Base-by-base conservation (phyloP, 768 basidiomycete species). In the Kwoniella europaea region DNA sequence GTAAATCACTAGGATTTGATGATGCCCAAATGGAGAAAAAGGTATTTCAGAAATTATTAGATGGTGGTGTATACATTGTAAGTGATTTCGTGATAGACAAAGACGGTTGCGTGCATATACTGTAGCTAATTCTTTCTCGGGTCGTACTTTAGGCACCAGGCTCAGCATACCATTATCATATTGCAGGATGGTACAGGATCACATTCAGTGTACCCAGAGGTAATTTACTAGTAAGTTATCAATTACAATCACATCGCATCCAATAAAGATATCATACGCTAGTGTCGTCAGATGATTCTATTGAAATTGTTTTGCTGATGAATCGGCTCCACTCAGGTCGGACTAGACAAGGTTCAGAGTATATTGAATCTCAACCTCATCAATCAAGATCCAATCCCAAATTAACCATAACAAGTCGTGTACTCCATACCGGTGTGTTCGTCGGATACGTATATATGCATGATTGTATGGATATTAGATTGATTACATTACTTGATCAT, bases 31-130 rank as follows among this genome's bases (percentile, higher is more conserved):
- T 72, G 58, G 82, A 83, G 67, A 80, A 79, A 70, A 67, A 63
- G 57, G 77, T 80, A 7, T 83, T 83, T 66, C 78, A 82, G 64
- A 72, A 65, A 56, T 62, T 82, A 29, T 63, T 83, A 12, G 79
- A 82, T 63, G 77, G 76, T 6, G 77, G 82, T 1, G 79, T 83
- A 12, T 83, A 83, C 61, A 77, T 83, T 27, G 82, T 80, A 65
- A 71, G 77, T 76, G 27, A 18, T n/a, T 2, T 46, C 50, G 50
- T 52, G 15, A 52, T 15, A 52, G 13, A 13, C 13, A 52, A 15
- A 52, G 15, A 52, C n/a, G 50, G 5, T n/a, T n/a, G n/a, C 54
- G n/a, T 24, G 13, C 18, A 55, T 15, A 12, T n/a, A 10, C 10
- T 9, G n/a, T 55, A 20, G 13, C n/a, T 20, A 9, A 55, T 55